Percentiles rank a stretch among this genome's conserved stretches.
phyloP scores from a whole-genome alignment of 2,329 filamentous ascomycete species.

The Meredithiella fracta region DNA sequence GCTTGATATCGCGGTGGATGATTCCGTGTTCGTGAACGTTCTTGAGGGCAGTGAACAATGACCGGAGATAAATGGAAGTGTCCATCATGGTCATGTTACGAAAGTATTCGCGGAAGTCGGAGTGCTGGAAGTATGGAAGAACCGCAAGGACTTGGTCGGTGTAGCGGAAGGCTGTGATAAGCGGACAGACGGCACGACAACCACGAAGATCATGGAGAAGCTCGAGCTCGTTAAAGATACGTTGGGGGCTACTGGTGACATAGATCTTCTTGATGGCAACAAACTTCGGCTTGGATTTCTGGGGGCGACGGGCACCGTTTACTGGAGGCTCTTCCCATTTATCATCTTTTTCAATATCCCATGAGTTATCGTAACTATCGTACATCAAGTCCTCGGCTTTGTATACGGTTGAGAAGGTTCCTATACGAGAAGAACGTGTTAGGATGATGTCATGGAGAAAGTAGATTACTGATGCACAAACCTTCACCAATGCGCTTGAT shows the following conservation, averaged over 20 bases:
- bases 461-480: constrained; percentile 22
- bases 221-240: constrained; percentile 93
- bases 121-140: constrained; percentile 86
- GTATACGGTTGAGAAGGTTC: constrained; percentile 97
- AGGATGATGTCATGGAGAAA: constrained; percentile 13
- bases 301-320: constrained; percentile 27
- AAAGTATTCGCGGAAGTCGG: constrained; percentile 90
- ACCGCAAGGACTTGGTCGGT: constrained; percentile 92
- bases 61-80: constrained; percentile 78
- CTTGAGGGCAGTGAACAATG: constrained; percentile 68
- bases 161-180: constrained; percentile 92
- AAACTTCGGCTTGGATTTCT: constrained; percentile 41
- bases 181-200: constrained; percentile 73
- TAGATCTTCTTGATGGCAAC: constrained; percentile 99
- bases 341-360: constrained; percentile 59
- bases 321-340: constrained; percentile 47
- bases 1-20: constrained; percentile 90
- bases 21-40: constrained; percentile 74
- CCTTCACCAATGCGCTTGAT: constrained; percentile 97
- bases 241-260: constrained; percentile 82
- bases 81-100: constrained; percentile 73
- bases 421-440: constrained; percentile 29
- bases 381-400: constrained; percentile 91
- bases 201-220: constrained; percentile 73
- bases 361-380: constrained; percentile 66